Percentiles rank a stretch among this genome's conserved stretches.
Conservation (phyloP, 2,329 filamentous ascomycete genomes). For the Botrytis squamosa region DNA sequence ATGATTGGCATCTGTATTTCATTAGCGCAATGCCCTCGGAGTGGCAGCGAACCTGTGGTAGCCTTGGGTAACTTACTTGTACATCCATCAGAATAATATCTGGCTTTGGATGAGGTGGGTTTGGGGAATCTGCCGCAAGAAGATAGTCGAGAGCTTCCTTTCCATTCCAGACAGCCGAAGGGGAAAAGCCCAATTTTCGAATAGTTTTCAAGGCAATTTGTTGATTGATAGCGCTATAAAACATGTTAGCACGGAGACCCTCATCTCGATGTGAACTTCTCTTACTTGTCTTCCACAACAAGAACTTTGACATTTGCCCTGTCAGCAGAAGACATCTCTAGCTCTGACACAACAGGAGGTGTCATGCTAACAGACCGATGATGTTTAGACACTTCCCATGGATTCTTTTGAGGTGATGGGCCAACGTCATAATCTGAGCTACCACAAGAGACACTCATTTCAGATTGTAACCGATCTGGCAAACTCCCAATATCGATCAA, state of each 20-base stretch:
- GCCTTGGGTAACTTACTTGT: slow-evolving; percentile 42
- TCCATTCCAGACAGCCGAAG: slow-evolving; percentile 73
- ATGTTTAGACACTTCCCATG: slow-evolving; percentile 24
- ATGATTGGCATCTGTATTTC: slow-evolving; percentile 60
- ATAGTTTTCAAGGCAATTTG: slow-evolving; percentile 76
- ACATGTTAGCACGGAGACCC: slow-evolving; percentile 12
- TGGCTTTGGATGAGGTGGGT: slow-evolving; percentile 45
- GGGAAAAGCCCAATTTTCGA: slow-evolving; percentile 68
- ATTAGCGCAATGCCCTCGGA: not conserved
- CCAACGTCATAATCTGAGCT: slow-evolving; percentile 60
- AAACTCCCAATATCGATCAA: slow-evolving; percentile 63
- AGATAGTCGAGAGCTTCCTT: slow-evolving; percentile 77
- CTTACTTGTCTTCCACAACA: slow-evolving; percentile 78
- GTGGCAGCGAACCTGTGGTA: not conserved
- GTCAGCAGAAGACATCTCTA: slow-evolving; percentile 55
- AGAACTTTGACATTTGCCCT: slow-evolving; percentile 66
- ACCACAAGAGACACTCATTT: slow-evolving; percentile 63
- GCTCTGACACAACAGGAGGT: slow-evolving; percentile 41
- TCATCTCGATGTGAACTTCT: slow-evolving; percentile 25
- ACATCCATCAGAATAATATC: slow-evolving; percentile 79
- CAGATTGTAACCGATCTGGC: slow-evolving; percentile 64
- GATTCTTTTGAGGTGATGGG: slow-evolving; percentile 44
- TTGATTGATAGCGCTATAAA: slow-evolving; percentile 61
- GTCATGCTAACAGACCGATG: slow-evolving; percentile 29
- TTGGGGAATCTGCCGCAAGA: slow-evolving; percentile 47